These are phyloP conservation scores for Phytopythium ostracodes DNA, from an alignment of 352 stramenopile genomes.

Conservation along the genomic window DNA sequence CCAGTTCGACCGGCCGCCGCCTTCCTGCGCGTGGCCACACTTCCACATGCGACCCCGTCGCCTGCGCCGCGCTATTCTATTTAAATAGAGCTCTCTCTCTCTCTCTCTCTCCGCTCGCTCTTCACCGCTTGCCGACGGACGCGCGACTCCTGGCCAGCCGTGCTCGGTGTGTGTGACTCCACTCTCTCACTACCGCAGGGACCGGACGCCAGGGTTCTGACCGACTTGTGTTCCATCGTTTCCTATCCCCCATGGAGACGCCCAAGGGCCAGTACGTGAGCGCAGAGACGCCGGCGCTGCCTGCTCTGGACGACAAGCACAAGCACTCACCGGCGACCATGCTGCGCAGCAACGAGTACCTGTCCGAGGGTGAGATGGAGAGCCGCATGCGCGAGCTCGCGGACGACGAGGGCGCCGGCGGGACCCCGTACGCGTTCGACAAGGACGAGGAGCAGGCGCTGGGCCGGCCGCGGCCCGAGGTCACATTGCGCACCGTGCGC, in stretches of 20 bases:
- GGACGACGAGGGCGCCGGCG: neutral
- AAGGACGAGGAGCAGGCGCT: neutral
- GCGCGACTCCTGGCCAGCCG: no score
- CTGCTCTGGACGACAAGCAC: neutral
- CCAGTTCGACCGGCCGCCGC: no score
- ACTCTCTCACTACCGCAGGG: neutral
- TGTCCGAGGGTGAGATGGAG: constrained; percentile 27
- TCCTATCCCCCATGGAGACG: neutral
- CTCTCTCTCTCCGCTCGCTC: no score
- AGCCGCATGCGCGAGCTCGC: constrained; percentile 5
- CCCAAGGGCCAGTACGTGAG: neutral
- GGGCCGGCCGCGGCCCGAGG: constrained; percentile 13
- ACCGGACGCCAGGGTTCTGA: neutral
- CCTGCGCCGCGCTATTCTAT: no score
- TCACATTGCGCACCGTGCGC: constrained; percentile 17
- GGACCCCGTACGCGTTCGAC: neutral
- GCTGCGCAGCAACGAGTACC: constrained; percentile 9
- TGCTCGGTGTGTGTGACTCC: no score
- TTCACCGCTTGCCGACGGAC: no score
- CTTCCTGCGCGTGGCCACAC: no score
- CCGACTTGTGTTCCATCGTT: neutral
- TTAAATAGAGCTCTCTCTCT: no score
- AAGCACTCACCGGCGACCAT: neutral
- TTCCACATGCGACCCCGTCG: no score
- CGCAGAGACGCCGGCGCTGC: neutral